Percentiles rank a stretch among this genome's conserved stretches.
Evolutionary conservation across 805 yeast species (phyloP).

Genomic region (Yamadazyma endophytica): DNA sequence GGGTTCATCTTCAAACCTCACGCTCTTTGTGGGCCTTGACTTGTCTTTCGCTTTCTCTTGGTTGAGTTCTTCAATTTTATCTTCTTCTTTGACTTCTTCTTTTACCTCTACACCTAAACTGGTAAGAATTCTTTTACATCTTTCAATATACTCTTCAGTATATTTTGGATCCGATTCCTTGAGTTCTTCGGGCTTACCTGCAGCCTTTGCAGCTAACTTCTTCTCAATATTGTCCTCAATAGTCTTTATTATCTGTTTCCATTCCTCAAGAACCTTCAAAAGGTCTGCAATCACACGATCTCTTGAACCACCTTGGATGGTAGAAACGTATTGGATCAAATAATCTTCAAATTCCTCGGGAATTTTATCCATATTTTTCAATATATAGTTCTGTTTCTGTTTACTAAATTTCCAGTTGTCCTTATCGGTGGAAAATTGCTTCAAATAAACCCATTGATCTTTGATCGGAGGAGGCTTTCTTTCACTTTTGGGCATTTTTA

Average conservation of each 20-base stretch:
- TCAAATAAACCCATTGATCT: constrained; percentile 67
- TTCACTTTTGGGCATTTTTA: constrained; percentile 63
- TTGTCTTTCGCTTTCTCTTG: constrained; percentile 7
- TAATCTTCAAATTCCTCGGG: constrained; percentile 51
- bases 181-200: constrained; percentile 17
- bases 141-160: constrained; percentile 31
- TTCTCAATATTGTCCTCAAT: constrained; percentile 38
- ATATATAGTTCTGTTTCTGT: constrained; percentile 82
- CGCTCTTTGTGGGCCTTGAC: constrained; percentile 12
- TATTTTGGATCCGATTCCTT: constrained; percentile 13
- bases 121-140: constrained; percentile 35
- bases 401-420: constrained; percentile 79
- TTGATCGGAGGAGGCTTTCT: constrained; percentile 71
- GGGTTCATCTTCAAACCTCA: constrained; percentile 9
- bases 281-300: constrained; percentile 51
- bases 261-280: constrained; percentile 41
- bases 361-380: constrained; percentile 54
- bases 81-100: constrained; percentile 5
- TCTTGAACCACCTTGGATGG: constrained; percentile 68
- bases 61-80: constrained; percentile 2
- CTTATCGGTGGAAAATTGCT: constrained; percentile 51
- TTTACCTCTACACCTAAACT: constrained; percentile 24
- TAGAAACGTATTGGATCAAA: constrained; percentile 49
- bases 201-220: constrained; percentile 24
- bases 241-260: constrained; percentile 51